These are phyloP conservation scores for Ampelomyces quisqualis DNA, from an alignment of 2,329 filamentous ascomycete species.

Conservation along the genomic window DNA sequence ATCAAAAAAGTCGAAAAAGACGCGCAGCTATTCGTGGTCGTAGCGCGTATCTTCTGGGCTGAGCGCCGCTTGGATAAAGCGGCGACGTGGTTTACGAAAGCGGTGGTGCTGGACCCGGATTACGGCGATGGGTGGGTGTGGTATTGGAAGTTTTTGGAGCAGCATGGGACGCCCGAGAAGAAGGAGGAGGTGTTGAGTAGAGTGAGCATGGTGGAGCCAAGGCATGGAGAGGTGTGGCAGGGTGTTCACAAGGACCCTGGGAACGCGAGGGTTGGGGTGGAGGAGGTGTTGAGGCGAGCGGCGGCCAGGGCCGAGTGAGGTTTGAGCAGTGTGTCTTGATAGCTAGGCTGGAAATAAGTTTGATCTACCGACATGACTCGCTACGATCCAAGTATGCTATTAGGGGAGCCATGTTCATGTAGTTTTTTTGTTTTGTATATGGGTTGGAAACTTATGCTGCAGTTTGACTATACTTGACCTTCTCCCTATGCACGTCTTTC, in stretches of 20 bases:
- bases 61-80: constrained; percentile 92
- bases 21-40: constrained; percentile 81
- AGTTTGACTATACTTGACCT: too few relatives aligned
- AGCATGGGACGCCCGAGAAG: constrained; percentile 96
- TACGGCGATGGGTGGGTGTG: constrained; percentile 94
- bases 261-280: constrained; percentile 71
- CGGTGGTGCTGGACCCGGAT: constrained; percentile 82
- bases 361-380: too few relatives aligned
- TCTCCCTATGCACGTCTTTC: too few relatives aligned
- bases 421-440: too few relatives aligned
- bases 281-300: constrained; percentile 82
- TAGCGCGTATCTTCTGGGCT: constrained; percentile 93
- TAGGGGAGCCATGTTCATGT: too few relatives aligned
- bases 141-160: constrained; percentile 90
- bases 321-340: too few relatives aligned
- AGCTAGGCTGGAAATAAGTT: too few relatives aligned
- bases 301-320: constrained; percentile 57
- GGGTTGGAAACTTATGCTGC: too few relatives aligned
- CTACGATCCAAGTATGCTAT: too few relatives aligned
- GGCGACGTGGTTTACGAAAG: constrained; percentile 96
- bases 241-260: constrained; percentile 78
- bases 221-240: constrained; percentile 93
- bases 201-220: constrained; percentile 79
- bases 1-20: constrained; percentile 98
- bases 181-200: constrained; percentile 78